Evolutionary conservation across 768 basidiomycete species (phyloP).

Genomic region (Termitomyces sp.): DNA sequence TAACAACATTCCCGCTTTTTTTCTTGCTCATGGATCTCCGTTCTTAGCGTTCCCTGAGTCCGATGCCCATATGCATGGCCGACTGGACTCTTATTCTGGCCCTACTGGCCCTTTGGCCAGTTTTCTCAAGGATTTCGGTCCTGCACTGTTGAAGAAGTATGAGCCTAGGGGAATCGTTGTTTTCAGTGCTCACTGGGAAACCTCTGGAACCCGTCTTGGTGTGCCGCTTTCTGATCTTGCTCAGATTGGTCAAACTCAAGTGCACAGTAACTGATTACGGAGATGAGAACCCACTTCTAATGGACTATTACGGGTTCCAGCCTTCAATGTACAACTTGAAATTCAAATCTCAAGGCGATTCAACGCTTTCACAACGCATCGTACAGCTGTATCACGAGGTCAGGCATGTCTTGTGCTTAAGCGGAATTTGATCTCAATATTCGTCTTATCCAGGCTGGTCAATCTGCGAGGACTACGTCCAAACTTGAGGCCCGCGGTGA

Average conservation of each 20-base stretch:
- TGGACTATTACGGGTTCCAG: slow-evolving; percentile 73
- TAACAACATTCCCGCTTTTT: slow-evolving; percentile 67
- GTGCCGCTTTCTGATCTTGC: slow-evolving; percentile 7
- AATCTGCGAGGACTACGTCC: slow-evolving; percentile 43
- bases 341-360: slow-evolving; percentile 66
- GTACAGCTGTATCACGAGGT: slow-evolving; percentile 58
- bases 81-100: slow-evolving; percentile 31
- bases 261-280: slow-evolving; percentile 69
- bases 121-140: slow-evolving; percentile 66
- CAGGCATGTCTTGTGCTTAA: not conserved
- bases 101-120: slow-evolving; percentile 47
- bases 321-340: slow-evolving; percentile 53
- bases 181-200: slow-evolving; percentile 84
- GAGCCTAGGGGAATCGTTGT: slow-evolving; percentile 75
- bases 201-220: slow-evolving; percentile 53
- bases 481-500: slow-evolving; percentile 51
- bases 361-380: slow-evolving; percentile 48
- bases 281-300: slow-evolving; percentile 66
- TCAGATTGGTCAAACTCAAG: not conserved
- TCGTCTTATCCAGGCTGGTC: slow-evolving; percentile 34
- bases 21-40: slow-evolving; percentile 70
- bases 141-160: slow-evolving; percentile 61
- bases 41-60: slow-evolving; percentile 36
- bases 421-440: not conserved
- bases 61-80: slow-evolving; percentile 5